Percentiles rank a stretch among this genome's conserved stretches.
These are phyloP conservation scores for Fusarium sp. DNA, from an alignment of 2,329 filamentous ascomycete genomes.

Conservation along the genomic window DNA sequence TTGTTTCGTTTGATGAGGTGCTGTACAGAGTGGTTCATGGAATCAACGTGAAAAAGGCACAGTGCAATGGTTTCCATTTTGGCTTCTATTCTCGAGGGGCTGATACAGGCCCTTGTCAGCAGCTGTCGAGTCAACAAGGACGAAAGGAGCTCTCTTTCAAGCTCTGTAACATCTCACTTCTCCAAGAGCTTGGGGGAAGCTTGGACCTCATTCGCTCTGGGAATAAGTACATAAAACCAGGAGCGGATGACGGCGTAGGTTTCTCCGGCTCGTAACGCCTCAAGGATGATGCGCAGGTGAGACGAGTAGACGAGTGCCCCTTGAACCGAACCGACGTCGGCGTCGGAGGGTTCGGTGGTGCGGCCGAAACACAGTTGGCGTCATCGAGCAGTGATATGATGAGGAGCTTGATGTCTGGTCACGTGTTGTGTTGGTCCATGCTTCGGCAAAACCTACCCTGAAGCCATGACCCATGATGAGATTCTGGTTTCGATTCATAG, in stretches of 20 bases:
- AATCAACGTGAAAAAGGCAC: not conserved
- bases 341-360: conserved; percentile 9
- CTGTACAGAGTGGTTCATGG: not conserved
- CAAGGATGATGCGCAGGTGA: conserved; percentile 9
- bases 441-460: fast-evolving
- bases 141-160: conserved; percentile 21
- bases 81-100: not conserved
- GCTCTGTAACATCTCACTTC: conserved; percentile 34
- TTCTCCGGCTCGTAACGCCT: conserved; percentile 26
- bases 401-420: not conserved
- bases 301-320: conserved; percentile 8
- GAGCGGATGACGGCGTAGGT: conserved; percentile 22
- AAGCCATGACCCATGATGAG: not conserved
- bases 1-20: not conserved
- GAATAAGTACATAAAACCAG: not conserved
- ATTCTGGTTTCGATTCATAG: not conserved
- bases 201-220: conserved; percentile 11
- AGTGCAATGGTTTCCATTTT: not conserved
- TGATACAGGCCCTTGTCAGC: conserved; percentile 11
- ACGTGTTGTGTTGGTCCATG: not conserved
- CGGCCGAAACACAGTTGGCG: conserved; percentile 14
- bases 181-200: conserved; percentile 11
- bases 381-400: conserved; percentile 33
- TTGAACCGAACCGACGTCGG: conserved; percentile 19
- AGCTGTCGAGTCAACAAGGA: conserved; percentile 23